Percentiles rank a stretch among this genome's conserved stretches.
Evolutionary conservation across 805 yeast genomes (phyloP).

Genomic region (Ogataea populi-albae): DNA sequence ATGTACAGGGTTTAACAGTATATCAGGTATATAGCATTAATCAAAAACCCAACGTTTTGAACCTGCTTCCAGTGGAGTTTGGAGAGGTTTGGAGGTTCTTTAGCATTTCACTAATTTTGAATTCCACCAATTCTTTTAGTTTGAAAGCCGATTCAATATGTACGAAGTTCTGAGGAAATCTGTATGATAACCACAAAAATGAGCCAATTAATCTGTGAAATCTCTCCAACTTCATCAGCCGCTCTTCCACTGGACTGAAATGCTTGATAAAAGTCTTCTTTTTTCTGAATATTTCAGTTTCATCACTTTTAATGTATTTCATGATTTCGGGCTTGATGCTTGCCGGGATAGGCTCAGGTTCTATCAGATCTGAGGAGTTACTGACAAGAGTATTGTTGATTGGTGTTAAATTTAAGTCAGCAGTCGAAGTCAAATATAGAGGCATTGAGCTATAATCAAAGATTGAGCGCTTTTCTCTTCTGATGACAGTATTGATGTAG

Average conservation of each 20-base stretch:
- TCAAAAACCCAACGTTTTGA: slow-evolving; percentile 15
- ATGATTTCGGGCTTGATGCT: slow-evolving; percentile 17
- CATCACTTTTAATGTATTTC: slow-evolving; percentile 11
- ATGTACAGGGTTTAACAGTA: not conserved
- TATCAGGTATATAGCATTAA: not conserved
- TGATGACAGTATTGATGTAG: slow-evolving; percentile 55
- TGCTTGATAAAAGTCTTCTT: slow-evolving; percentile 18
- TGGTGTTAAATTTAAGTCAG: slow-evolving; percentile 7
- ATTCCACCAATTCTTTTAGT: slow-evolving; percentile 67
- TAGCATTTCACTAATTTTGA: slow-evolving; percentile 51
- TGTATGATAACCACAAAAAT: slow-evolving; percentile 81
- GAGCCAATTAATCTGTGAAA: slow-evolving; percentile 65
- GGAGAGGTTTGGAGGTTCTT: slow-evolving; percentile 27
- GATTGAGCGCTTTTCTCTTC: slow-evolving; percentile 51
- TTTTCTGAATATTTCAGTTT: slow-evolving; percentile 15
- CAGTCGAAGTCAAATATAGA: slow-evolving; percentile 27
- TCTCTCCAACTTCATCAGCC: slow-evolving; percentile 48
- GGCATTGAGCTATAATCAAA: slow-evolving; percentile 44
- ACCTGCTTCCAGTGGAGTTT: slow-evolving; percentile 14
- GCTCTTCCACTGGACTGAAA: slow-evolving; percentile 28
- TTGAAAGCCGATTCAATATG: slow-evolving; percentile 74
- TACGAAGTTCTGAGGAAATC: slow-evolving; percentile 79
- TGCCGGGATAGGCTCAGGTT: slow-evolving; percentile 30
- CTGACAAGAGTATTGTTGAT: slow-evolving; percentile 13
- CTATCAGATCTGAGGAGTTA: slow-evolving; percentile 12